A percentile compares a stretch with the other conserved stretches of the same genome.
Conservation (phyloP, 768 basidiomycete species). For the Auricularia sp. region DNA sequence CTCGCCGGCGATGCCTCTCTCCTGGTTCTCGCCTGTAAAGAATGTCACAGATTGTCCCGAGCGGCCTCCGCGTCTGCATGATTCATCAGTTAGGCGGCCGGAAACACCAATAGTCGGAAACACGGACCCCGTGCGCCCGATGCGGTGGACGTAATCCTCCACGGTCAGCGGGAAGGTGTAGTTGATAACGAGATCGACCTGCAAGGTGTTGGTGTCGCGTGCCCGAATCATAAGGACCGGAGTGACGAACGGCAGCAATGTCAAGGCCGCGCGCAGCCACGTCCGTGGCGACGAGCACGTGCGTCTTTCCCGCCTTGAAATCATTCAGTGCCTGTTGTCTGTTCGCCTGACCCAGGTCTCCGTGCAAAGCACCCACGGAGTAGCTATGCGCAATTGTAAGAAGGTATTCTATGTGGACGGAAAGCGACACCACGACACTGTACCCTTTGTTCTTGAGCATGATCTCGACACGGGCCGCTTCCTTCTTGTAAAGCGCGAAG, state of each 20-base stretch:
- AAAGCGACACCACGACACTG: no score
- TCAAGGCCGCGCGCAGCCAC: constrained; percentile 95
- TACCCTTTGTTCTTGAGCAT: constrained; percentile 57
- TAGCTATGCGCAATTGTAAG: constrained; percentile 24
- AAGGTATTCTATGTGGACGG: no score
- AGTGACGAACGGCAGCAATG: constrained; percentile 44
- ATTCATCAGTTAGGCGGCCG: constrained; percentile 4
- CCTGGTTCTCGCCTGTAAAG: constrained; percentile 88
- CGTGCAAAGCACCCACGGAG: constrained; percentile 74
- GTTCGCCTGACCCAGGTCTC: constrained; percentile 79
- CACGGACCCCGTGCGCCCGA: constrained; percentile 70
- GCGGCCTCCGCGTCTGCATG: not conserved
- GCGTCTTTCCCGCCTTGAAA: constrained; percentile 74
- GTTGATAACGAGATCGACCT: constrained; percentile 89
- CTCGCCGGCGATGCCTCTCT: constrained; percentile 82
- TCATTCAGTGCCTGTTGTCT: constrained; percentile 77
- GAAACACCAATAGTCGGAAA: constrained; percentile 19
- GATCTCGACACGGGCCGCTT: constrained; percentile 81
- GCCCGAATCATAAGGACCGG: not conserved
- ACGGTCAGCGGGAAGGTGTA: constrained; percentile 97
- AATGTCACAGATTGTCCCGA: constrained; percentile 70
- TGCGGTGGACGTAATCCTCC: constrained; percentile 86
- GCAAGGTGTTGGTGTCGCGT: constrained; percentile 12
- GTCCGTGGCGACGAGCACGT: constrained; percentile 89
- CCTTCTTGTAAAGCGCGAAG: constrained; percentile 96